A percentile compares a stretch with the other conserved stretches of the same genome.
phyloP scores from a whole-genome alignment of 2,329 filamentous ascomycete genomes.

The Malbranchea zuffiana region DNA sequence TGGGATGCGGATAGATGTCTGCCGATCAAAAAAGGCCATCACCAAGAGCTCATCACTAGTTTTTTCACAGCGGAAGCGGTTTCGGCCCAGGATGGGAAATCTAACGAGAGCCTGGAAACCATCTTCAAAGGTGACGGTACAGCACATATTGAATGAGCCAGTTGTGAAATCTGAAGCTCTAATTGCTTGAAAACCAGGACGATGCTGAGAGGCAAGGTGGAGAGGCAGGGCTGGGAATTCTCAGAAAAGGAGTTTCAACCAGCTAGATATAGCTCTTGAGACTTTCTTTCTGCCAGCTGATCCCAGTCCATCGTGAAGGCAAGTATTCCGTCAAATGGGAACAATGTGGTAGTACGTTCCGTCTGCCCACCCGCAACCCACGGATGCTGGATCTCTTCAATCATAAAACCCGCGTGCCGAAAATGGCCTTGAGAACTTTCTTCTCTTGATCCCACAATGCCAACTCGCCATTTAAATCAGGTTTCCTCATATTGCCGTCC shows the following conservation, averaged over 20 bases:
- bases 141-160: constrained; percentile 16
- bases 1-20: neutral
- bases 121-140: constrained; percentile 12
- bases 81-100: constrained; percentile 7
- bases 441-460: constrained; percentile 17
- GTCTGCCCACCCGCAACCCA: too few relatives aligned
- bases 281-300: constrained; percentile 9
- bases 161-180: constrained; percentile 14
- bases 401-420: constrained; percentile 14
- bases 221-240: constrained; percentile 10
- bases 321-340: too few relatives aligned
- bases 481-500: too few relatives aligned
- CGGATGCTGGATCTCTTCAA: too few relatives aligned
- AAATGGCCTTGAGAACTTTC: constrained; percentile 17
- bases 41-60: constrained; percentile 1
- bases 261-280: constrained; percentile 3
- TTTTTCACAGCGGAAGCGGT: constrained; percentile 6
- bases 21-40: constrained; percentile 1
- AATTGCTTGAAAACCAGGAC: constrained; percentile 12
- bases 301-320: constrained; percentile 13
- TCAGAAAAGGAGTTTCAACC: constrained; percentile 6
- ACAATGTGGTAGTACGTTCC: too few relatives aligned
- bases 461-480: constrained; percentile 22
- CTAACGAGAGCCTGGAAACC: constrained; percentile 8
- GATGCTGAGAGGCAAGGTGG: constrained; percentile 5